Base-by-base conservation (phyloP, 2,329 filamentous ascomycete species). In the Ceratocystis eucalypticola region DNA sequence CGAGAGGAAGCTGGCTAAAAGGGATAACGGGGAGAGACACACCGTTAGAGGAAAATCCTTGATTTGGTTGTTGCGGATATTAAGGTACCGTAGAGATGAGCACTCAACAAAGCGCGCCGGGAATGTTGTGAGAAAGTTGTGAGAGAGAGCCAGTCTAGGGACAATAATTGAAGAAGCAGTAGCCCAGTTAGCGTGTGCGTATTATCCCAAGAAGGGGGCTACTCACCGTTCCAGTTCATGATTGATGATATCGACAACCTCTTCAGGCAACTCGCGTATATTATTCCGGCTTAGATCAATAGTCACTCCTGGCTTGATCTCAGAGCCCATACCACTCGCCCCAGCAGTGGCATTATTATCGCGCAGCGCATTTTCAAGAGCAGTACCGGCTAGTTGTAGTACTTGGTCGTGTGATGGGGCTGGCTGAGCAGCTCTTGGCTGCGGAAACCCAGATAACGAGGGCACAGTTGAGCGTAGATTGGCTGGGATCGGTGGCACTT, bases 221-320 rank as follows among this genome's bases (percentile, higher is more conserved):
- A 59, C 78, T 64, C 73, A 89, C 86, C 88, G 81, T 77, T 89
- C 87, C 69, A 90, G 79, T 73, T 88, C 85, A 71, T 87, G 80
- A 74, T 88, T 88, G 71, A 91, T 88, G 69, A 90, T 82, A 71
- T 88, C 84, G 50, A 91, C 84, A 55, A 89, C 84, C 74, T 90
- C 88, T 67, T 88, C 86, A 0, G 88, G 88, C 66, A 91, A 76
- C 69, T 80, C 82, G 71, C 84, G 82, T 57, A 92, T 91, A 72
- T 84, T 85, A 75, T 87, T 88, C 71, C 88, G 85, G 74, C 88
- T 89, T 69, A 92, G 76, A 74, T 92, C 88, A 71, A 93, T 87
- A 41, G 89, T 92, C 67, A 91, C 83, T 68, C 89, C 88, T 0
- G 86, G 84, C 72, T 86, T 84, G 61, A 87, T 76, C 57, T 83